Conservation (phyloP, 352 stramenopile genomes). For the Pythium aristosporum region DNA sequence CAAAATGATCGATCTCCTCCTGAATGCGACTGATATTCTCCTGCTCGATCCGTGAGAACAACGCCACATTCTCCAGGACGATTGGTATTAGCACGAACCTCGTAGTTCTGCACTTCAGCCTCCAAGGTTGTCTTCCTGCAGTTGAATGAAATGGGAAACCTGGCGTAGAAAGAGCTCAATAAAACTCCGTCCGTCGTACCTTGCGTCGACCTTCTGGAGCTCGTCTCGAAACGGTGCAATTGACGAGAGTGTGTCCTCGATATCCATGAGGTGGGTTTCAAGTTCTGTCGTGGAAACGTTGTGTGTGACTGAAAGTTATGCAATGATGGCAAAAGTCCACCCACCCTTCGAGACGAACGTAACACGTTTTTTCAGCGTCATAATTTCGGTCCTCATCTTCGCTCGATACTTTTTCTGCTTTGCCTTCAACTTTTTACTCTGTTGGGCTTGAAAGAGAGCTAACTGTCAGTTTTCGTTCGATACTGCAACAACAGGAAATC, state of each 20-base stretch:
- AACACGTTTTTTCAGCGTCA: constrained; percentile 28
- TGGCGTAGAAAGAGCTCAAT: background rate
- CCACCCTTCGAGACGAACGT: constrained; percentile 17
- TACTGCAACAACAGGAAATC: background rate
- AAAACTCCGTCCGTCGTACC: background rate
- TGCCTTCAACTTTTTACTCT: constrained; percentile 23
- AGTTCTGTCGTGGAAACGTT: constrained; percentile 15
- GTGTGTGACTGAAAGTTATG: background rate
- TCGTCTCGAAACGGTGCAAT: constrained; percentile 20
- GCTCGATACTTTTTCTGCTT: constrained; percentile 33
- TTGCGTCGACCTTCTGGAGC: constrained; percentile 1
- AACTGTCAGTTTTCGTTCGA: background rate
- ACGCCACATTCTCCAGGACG: background rate
- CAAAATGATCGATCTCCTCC: constrained; percentile 15
- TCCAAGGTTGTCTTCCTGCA: constrained; percentile 12
- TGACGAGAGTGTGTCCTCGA: constrained; percentile 27
- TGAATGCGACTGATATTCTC: background rate
- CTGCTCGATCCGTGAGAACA: constrained; percentile 3
- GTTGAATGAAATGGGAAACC: background rate
- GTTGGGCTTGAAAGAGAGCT: constrained; percentile 12
- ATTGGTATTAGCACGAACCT: constrained; percentile 5
- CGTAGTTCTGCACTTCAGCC: background rate
- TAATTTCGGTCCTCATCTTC: constrained; percentile 25
- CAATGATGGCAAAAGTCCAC: background rate
- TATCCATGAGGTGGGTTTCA: constrained; percentile 19